A percentile compares a stretch with the other conserved stretches of the same genome.
Conservation (phyloP, 1,139 yeast genomes). For the Suhomyces bokatorum region DNA sequence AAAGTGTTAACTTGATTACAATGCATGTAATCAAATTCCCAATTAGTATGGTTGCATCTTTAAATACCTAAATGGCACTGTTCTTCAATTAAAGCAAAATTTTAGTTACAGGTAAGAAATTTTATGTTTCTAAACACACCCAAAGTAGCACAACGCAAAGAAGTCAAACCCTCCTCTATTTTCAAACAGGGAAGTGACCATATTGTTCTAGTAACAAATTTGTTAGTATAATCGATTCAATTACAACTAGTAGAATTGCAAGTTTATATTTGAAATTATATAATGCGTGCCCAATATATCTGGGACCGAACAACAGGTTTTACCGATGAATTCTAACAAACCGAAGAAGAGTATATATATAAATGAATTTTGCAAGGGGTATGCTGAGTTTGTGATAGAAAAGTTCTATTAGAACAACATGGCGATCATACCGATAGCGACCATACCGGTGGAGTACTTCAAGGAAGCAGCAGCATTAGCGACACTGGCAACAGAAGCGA, state of each 20-base stretch:
- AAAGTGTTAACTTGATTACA: too few species aligned
- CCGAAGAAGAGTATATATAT: conserved; percentile 1
- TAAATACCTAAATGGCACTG: too few species aligned
- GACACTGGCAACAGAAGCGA: conserved; percentile 3
- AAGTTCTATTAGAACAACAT: conserved; percentile 10
- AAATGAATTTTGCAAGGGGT: conserved; percentile 4
- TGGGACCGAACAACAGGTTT: conserved; percentile 5
- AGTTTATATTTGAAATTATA: conserved; percentile 2
- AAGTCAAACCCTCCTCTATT: too few species aligned
- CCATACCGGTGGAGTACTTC: conserved; percentile 10
- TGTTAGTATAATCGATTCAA: too few species aligned
- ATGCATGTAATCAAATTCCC: too few species aligned
- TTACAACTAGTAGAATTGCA: neutral
- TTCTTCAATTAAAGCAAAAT: too few species aligned
- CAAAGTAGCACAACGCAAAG: too few species aligned
- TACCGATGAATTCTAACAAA: conserved; percentile 2
- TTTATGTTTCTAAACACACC: too few species aligned
- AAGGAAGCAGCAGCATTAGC: conserved; percentile 12
- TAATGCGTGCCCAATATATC: neutral
- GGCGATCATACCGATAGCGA: conserved; percentile 14
- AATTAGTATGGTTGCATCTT: too few species aligned
- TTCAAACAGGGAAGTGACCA: too few species aligned
- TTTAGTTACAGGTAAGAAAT: too few species aligned
- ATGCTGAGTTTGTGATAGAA: neutral
- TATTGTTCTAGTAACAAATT: too few species aligned